A percentile compares a stretch with the other conserved stretches of the same genome.
phyloP scores from a whole-genome alignment of 192 early-diverging fungal genomes.

The Geosiphon pyriformis region DNA sequence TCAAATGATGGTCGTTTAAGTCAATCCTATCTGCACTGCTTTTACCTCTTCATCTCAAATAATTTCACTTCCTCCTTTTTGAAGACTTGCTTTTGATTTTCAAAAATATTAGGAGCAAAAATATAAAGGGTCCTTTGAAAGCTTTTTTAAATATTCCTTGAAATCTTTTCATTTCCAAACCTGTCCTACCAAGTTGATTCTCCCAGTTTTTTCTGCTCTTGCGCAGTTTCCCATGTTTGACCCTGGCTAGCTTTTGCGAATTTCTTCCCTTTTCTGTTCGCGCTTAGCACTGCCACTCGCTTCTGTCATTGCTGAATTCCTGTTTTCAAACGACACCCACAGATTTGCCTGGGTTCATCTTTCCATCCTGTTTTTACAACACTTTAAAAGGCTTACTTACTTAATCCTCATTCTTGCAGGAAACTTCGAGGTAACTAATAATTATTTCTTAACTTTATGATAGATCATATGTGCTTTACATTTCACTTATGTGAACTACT shows the following conservation, averaged over 20 bases:
- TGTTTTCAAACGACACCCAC: neutral
- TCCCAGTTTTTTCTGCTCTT: constrained; percentile 16
- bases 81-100: too few species aligned
- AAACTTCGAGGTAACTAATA: neutral
- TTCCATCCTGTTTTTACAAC: neutral
- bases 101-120: too few species aligned
- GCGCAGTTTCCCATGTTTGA: constrained; percentile 22
- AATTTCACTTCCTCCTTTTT: too few species aligned
- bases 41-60: too few species aligned
- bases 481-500: too few species aligned
- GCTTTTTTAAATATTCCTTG: neutral
- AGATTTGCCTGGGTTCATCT: neutral
- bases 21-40: too few species aligned
- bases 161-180: neutral
- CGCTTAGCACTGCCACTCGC: constrained; percentile 7
- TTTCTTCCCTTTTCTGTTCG: constrained; percentile 17
- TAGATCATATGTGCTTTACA: too few species aligned
- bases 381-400: neutral
- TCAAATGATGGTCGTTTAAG: too few species aligned
- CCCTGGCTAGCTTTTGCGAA: constrained; percentile 23
- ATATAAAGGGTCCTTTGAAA: too few species aligned
- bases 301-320: constrained; percentile 7
- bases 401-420: neutral
- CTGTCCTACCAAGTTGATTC: constrained; percentile 21
- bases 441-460: neutral